Conservation (phyloP, 352 stramenopile genomes). For the Pythium brassicae region DNA sequence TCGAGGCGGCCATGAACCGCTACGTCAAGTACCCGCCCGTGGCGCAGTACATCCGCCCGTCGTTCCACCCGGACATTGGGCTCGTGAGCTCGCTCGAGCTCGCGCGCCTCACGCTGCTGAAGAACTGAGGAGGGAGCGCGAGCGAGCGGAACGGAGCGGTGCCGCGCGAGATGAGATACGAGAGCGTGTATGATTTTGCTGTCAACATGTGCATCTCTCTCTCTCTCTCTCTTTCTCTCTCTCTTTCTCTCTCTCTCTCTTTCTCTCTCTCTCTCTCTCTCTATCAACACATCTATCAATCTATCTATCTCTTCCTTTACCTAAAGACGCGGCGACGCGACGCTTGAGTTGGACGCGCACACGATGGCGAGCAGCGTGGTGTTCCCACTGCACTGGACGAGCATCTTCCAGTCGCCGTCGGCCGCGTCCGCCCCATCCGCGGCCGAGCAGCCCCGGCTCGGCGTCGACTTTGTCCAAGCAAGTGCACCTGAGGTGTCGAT, state of each 20-base stretch:
- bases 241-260: too few relatives aligned
- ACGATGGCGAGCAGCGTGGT: neutral
- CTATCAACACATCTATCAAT: too few relatives aligned
- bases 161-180: too few relatives aligned
- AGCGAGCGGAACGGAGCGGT: neutral
- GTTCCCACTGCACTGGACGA: conserved; percentile 18
- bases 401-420: conserved; percentile 33
- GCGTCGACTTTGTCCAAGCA: conserved; percentile 54
- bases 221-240: too few relatives aligned
- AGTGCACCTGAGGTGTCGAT: conserved; percentile 34
- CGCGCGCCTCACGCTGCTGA: conserved; percentile 54
- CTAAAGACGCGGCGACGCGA: too few relatives aligned
- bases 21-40: conserved; percentile 74
- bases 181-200: neutral
- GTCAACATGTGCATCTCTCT: too few relatives aligned
- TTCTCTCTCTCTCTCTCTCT: too few relatives aligned
- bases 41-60: conserved; percentile 75
- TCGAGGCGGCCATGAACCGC: conserved; percentile 69
- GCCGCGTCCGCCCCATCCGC: neutral
- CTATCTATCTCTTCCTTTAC: too few relatives aligned
- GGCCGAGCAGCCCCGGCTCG: conserved; percentile 23
- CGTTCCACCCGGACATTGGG: conserved; percentile 78
- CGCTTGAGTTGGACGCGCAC: too few relatives aligned
- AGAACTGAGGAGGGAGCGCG: conserved; percentile 17
- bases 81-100: conserved; percentile 83